Base-by-base conservation (phyloP, 139 green algal species). In the Coelastrella sp. region DNA sequence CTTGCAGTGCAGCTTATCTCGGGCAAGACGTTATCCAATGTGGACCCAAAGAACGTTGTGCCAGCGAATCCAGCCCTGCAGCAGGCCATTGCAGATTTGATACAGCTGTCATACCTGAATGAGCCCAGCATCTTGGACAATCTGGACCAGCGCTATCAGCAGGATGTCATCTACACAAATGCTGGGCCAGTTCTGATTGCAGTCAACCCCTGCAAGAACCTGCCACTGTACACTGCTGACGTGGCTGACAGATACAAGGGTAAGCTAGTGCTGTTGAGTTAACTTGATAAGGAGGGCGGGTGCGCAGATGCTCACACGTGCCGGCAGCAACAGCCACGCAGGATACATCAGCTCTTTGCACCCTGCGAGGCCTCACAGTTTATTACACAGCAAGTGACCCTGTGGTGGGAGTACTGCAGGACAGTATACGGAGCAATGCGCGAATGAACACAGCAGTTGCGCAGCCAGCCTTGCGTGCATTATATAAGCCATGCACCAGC, bases 41-140 rank as follows among this genome's bases (percentile, higher is more conserved):
- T 91, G 13, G 71, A 71, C 11, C 6, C 7, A 13, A 54, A 7
- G 4, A 14, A 65, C 23, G 47, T 95, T 54, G 86, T 89, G 56
- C 94, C 94, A 5, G 92, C 93, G 60, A 97, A 97, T 85, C 95
- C 95, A 11, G 85, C 90, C 17, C 65, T 96, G 65, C 91, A 96
- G 75, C 89, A 88, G 57, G 93, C 85, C 17, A 95, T 95, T n/a
- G 89, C 92, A 5, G 97, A 99, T 88, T 92, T 99, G 5, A 98
- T 96, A 8, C 92, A 96, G 81, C 93, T 99, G 11, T 96, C 92
- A 10, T 98, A 97, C 90, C 90, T 99, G 13, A 98, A 98, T 80
- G 96, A 98, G 93, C 97, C 97, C 0, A 94, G 93, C n/a, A 97
- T 99, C 56, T 89, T 99, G 60, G 91, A 97, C 92, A 95, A 95